A percentile compares a stretch with the other conserved stretches of the same genome.
Conservation (phyloP, 176 grass and related monocot genomes). For the Secale cereale region DNA sequence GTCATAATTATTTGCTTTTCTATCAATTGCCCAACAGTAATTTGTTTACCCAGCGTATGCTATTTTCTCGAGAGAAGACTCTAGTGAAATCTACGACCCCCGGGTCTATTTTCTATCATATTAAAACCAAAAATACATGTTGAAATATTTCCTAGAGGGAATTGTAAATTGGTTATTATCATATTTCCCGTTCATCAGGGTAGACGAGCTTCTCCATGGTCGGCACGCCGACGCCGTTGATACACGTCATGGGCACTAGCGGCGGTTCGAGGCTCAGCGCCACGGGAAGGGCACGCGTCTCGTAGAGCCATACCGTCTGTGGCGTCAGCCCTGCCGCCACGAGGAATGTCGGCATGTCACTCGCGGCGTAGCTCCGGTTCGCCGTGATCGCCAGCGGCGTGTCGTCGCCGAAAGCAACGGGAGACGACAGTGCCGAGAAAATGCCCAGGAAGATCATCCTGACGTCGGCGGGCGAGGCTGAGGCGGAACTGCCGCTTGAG, state of each 20-base stretch:
- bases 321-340: neutral
- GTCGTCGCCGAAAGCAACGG: neutral
- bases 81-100: too few relatives aligned
- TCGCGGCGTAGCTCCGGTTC: neutral
- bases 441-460: neutral
- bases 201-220: neutral
- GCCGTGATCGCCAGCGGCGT: neutral
- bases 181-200: too few relatives aligned
- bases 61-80: too few relatives aligned
- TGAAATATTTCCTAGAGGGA: too few relatives aligned
- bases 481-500: neutral
- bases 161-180: too few relatives aligned
- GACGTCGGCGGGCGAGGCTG: too few relatives aligned
- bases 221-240: neutral
- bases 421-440: neutral
- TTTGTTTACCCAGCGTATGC: too few relatives aligned
- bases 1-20: too few relatives aligned
- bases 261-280: neutral
- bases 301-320: neutral
- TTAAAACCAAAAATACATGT: too few relatives aligned
- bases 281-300: slow-evolving; percentile 4
- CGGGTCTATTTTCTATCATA: too few relatives aligned
- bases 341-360: slow-evolving; percentile 3
- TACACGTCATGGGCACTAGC: neutral
- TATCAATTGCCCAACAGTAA: too few relatives aligned